Conservation (phyloP, 2,329 filamentous ascomycete genomes). For the Hymenoscyphus albidus region DNA sequence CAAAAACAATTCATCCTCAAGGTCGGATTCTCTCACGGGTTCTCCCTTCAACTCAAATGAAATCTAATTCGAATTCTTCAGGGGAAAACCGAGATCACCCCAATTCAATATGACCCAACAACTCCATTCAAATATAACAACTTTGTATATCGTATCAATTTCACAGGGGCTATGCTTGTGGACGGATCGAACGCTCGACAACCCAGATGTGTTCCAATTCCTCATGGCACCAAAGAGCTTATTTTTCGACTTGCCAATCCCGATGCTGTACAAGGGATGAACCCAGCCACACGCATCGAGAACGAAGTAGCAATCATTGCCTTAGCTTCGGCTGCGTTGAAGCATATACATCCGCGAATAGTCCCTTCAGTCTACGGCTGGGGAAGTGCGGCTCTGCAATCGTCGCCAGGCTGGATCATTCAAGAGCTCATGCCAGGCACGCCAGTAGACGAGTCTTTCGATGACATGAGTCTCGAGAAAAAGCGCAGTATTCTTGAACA, state of each 20-base stretch:
- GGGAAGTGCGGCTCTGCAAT: constrained; percentile 25
- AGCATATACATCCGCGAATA: not conserved
- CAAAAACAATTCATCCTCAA: constrained; percentile 9
- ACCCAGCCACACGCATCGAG: not conserved
- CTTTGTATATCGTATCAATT: constrained; percentile 35
- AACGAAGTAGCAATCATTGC: not conserved
- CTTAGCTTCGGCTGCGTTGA: not conserved
- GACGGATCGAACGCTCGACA: not conserved
- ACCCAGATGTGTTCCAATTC: not conserved
- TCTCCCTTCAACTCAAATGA: not conserved
- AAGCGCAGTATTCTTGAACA: constrained; percentile 33
- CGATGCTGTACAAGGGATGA: not conserved
- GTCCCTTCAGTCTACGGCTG: constrained; percentile 30
- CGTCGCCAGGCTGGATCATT: constrained; percentile 32
- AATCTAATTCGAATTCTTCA: constrained; percentile 3
- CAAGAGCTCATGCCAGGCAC: constrained; percentile 35
- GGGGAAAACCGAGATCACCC: constrained; percentile 21
- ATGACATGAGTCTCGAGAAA: constrained; percentile 24
- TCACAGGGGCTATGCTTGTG: constrained; percentile 27
- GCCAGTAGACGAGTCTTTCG: constrained; percentile 26
- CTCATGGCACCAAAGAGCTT: not conserved
- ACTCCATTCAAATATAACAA: constrained; percentile 38
- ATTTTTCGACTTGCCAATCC: not conserved
- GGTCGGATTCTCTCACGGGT: not conserved
- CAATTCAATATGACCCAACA: constrained; percentile 35